phyloP scores from a whole-genome alignment of 2,329 filamentous ascomycete species.

The Sphaerulina populicola region DNA sequence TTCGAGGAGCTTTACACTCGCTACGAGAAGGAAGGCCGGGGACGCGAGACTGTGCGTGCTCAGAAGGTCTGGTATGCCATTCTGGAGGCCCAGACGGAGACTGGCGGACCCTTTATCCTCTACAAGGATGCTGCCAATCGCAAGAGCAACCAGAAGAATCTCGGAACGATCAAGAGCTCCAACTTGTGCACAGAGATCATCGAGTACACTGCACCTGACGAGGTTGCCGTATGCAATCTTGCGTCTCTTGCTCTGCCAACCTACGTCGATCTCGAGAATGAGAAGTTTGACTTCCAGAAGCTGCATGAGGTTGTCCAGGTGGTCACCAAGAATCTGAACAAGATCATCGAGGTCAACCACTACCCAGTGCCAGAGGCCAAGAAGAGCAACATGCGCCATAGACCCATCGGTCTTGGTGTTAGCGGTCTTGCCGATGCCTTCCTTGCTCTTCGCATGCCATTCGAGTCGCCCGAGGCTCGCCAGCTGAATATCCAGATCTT shows the following conservation, averaged over 20 bases:
- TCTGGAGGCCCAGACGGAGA: slow-evolving; percentile 96
- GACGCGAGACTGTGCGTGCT: slow-evolving; percentile 84
- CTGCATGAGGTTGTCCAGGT: slow-evolving; percentile 90
- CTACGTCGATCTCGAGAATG: slow-evolving; percentile 77
- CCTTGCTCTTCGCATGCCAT: slow-evolving; percentile 90
- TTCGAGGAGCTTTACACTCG: slow-evolving; percentile 87
- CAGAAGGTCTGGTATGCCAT: slow-evolving; percentile 99
- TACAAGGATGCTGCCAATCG: slow-evolving; percentile 98
- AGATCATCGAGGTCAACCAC: slow-evolving; percentile 96
- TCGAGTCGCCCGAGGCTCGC: slow-evolving; percentile 89
- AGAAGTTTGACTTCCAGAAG: slow-evolving; percentile 90
- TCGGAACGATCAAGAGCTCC: slow-evolving; percentile 95
- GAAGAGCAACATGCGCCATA: slow-evolving; percentile 95
- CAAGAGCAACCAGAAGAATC: slow-evolving; percentile 99
- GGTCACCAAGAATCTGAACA: slow-evolving; percentile 91
- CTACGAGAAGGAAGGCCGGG: slow-evolving; percentile 81
- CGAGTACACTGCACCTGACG: slow-evolving; percentile 93
- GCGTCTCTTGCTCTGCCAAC: slow-evolving; percentile 87
- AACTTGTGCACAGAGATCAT: slow-evolving; percentile 99
- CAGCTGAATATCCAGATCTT: slow-evolving; percentile 98
- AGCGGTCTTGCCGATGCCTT: slow-evolving; percentile 97
- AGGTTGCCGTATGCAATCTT: slow-evolving; percentile 97
- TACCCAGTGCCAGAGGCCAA: slow-evolving; percentile 92
- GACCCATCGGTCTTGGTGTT: slow-evolving; percentile 92
- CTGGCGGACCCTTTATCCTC: slow-evolving; percentile 97